Conservation (phyloP, 108 stramenopile genomes). For the Mayamaea pseudoterrestris region DNA sequence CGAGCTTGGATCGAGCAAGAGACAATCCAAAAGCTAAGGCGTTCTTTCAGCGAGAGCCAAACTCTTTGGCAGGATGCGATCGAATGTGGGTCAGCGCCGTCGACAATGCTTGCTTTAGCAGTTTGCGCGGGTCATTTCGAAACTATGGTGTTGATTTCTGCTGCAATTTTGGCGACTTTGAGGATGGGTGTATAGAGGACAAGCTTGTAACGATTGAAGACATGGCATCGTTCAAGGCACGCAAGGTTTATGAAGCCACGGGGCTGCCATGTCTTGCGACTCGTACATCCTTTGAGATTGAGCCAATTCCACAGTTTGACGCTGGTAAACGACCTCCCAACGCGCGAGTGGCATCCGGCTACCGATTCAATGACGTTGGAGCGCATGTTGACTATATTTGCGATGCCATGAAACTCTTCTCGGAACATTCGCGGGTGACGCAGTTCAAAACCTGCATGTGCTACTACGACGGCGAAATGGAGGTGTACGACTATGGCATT, state of each 20-base stretch:
- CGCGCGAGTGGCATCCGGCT: conserved; percentile 52
- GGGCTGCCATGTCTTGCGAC: conserved; percentile 66
- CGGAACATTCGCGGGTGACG: conserved; percentile 67
- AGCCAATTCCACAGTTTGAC: conserved; percentile 36
- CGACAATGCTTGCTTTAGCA: conserved; percentile 55
- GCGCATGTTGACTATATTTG: conserved; percentile 65
- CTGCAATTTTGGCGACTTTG: conserved; percentile 80
- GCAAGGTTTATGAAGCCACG: conserved; percentile 61
- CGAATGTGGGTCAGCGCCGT: conserved; percentile 68
- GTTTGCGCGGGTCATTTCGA: conserved; percentile 50
- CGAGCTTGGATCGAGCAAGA: conserved; percentile 52
- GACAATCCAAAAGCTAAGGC: conserved; percentile 45
- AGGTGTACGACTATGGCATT: conserved; percentile 67
- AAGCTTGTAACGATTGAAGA: conserved; percentile 59
- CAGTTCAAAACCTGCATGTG: conserved; percentile 65
- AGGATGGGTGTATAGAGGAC: conserved; percentile 48
- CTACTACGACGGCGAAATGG: conserved; percentile 82
- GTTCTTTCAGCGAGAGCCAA: conserved; percentile 50
- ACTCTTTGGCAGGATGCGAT: conserved; percentile 64
- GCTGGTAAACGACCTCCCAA: conserved; percentile 12
- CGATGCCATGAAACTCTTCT: conserved; percentile 51
- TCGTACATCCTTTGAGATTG: conserved; percentile 73
- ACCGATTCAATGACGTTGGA: conserved; percentile 71
- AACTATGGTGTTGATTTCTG: conserved; percentile 79
- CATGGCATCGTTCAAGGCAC: conserved; percentile 71